These are phyloP conservation scores for Polychytrium aggregatum DNA, from an alignment of 192 early-diverging fungal species.

Conservation along the genomic window DNA sequence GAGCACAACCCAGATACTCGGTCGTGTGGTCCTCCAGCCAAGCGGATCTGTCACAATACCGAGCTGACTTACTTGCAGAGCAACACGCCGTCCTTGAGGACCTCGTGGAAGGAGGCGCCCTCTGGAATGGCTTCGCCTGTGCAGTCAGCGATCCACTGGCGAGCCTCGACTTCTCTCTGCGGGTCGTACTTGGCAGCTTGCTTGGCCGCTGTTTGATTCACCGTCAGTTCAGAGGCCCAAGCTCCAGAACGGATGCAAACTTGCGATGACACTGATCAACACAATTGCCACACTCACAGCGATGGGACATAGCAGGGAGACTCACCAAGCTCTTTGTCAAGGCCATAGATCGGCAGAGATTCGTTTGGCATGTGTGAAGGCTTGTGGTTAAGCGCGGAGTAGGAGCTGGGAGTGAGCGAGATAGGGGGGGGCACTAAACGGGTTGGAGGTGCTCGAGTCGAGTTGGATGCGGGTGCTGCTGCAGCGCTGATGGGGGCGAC, in stretches of 20 bases:
- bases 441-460: no score
- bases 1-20: no score
- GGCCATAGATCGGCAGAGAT: slow-evolving; percentile 27
- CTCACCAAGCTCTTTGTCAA: slow-evolving; percentile 36
- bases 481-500: no score
- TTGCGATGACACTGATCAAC: slow-evolving; percentile 17
- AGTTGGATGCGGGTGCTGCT: no score
- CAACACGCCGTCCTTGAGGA: slow-evolving; percentile 63
- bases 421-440: no score
- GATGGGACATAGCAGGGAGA: no score
- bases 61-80: slow-evolving; percentile 60
- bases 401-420: no score
- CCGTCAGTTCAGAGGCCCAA: no score
- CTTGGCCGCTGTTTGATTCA: slow-evolving; percentile 28
- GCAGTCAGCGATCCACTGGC: slow-evolving; percentile 57
- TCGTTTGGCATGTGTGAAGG: slow-evolving; percentile 4
- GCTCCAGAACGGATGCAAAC: no score
- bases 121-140: slow-evolving; percentile 43
- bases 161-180: slow-evolving; percentile 36
- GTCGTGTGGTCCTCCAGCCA: no score
- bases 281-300: slow-evolving; percentile 1
- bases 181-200: slow-evolving; percentile 35
- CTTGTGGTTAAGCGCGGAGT: no score
- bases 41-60: no score
- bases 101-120: slow-evolving; percentile 45